Base-by-base conservation (phyloP, 176 grass and related monocot species). In the Triticum urartu region DNA sequence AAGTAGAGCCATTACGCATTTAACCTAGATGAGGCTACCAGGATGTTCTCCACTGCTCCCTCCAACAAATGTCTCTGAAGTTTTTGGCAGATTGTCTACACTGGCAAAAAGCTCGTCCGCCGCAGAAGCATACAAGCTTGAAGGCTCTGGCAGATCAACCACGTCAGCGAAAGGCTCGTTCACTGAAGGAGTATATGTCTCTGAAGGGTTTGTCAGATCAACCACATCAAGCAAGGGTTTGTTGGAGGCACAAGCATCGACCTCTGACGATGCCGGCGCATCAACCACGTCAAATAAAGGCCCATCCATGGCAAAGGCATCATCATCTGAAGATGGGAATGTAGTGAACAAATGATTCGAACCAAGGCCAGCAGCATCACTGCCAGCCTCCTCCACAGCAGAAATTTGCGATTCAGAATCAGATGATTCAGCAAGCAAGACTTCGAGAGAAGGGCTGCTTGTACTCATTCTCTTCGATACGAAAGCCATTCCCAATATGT, bases 401-500 rank as follows among this genome's bases (percentile, higher is more conserved):
- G 93, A 90, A 81, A 74, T 70, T 70, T 86, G 88, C 0, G 9
- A 71, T 85, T 86, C 85, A 56, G 26, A 88, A 69, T 79, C 82
- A 43, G 68, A 90, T 79, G 86, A 86, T 88, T 86, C 79, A 0
- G 69, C 83, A 76, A 95, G 86, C 72, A 92, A 82, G 47, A 77
- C 83, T 90, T 95, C 83, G 30, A 95, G 88, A 77, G 93, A 80
- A 68, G 43, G 72, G 73, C 13, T 81, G 81, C 22, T 58, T 77
- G 79, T 60, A 76, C 64, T 86, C 58, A 26, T 25, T 84, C 3
- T 59, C 28, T 79, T 39, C 3, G 47, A 26, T 63, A 48, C 15
- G 8, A 86, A 92, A 11, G 72, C 22, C 39, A 75, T 86, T 66
- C 87, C 90, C 28, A 84, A 40, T 32, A 88, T 47, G 26, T 63